These are phyloP conservation scores for Rhizoclosmatium sp. DNA, from an alignment of 192 early-diverging fungal genomes.

Conservation along the genomic window DNA sequence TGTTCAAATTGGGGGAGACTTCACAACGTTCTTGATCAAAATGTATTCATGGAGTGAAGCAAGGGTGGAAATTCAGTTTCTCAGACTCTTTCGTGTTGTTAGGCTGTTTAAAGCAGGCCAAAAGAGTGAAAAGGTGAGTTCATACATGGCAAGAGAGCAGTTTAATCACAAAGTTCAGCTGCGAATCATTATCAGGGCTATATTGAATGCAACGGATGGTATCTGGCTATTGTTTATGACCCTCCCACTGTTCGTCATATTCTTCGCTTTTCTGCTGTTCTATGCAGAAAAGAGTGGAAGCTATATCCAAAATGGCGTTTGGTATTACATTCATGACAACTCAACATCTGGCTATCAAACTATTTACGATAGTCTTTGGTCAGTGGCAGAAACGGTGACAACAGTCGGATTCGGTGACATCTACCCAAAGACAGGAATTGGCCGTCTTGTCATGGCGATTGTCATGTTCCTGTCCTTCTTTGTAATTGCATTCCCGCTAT, in stretches of 20 bases:
- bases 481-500: constrained; percentile 18
- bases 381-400: constrained; percentile 9
- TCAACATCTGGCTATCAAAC: constrained; percentile 2
- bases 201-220: neutral
- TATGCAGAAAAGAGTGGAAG: neutral
- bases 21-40: neutral
- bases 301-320: neutral
- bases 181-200: constrained; percentile 15
- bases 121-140: neutral
- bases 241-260: constrained; percentile 20
- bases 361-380: constrained; percentile 19
- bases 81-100: constrained; percentile 12
- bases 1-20: neutral
- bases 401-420: constrained; percentile 21
- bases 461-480: constrained; percentile 23
- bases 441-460: neutral
- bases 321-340: neutral
- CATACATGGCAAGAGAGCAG: neutral
- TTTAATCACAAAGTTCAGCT: neutral
- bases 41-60: constrained; percentile 17
- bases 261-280: constrained; percentile 13
- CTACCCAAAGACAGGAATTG: neutral
- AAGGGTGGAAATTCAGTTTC: neutral
- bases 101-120: constrained; percentile 10
- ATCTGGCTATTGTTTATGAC: neutral